Evolutionary conservation across 371 early-diverging fungal species (phyloP).

Genomic region (Mortierella sp.): DNA sequence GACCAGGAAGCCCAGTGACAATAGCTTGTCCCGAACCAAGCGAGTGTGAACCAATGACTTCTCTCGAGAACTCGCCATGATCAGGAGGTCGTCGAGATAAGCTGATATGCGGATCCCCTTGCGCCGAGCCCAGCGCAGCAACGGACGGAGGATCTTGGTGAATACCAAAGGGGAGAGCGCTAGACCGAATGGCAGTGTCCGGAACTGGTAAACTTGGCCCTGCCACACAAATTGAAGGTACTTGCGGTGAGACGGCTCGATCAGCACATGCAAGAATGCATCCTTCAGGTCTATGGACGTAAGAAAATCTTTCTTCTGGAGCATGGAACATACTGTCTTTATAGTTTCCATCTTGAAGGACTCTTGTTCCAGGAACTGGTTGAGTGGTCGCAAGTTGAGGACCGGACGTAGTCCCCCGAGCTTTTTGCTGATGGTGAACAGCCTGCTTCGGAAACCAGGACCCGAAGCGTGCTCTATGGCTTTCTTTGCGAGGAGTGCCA

Average conservation of each 20-base stretch:
- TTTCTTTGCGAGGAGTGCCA: constrained; percentile 29
- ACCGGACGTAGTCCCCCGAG: constrained; percentile 41
- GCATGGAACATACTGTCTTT: constrained; percentile 23
- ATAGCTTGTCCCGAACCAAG: constrained; percentile 14
- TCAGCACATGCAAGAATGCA: constrained; percentile 46
- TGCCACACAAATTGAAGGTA: constrained; percentile 61
- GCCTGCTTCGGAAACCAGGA: constrained; percentile 28
- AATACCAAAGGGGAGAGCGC: constrained; percentile 49
- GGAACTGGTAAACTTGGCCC: constrained; percentile 56
- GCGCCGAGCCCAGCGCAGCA: constrained; percentile 45
- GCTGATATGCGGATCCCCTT: constrained; percentile 33
- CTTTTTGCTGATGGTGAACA: constrained; percentile 48
- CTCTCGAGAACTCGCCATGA: constrained; percentile 5
- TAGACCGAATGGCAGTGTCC: constrained; percentile 54
- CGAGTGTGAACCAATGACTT: constrained; percentile 3
- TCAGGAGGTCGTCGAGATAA: constrained; percentile 38
- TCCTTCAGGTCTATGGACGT: constrained; percentile 53
- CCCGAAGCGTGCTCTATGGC: constrained; percentile 39
- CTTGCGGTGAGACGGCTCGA: constrained; percentile 28
- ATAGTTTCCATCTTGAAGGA: constrained; percentile 56
- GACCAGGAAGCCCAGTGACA: constrained; percentile 32
- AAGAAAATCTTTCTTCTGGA: constrained; percentile 40
- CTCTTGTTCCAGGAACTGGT: constrained; percentile 26
- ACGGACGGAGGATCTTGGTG: constrained; percentile 44
- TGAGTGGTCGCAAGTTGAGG: constrained; percentile 38